Base-by-base conservation (phyloP, 495 filamentous ascomycete genomes). In the Talaromyces thailandensis region DNA sequence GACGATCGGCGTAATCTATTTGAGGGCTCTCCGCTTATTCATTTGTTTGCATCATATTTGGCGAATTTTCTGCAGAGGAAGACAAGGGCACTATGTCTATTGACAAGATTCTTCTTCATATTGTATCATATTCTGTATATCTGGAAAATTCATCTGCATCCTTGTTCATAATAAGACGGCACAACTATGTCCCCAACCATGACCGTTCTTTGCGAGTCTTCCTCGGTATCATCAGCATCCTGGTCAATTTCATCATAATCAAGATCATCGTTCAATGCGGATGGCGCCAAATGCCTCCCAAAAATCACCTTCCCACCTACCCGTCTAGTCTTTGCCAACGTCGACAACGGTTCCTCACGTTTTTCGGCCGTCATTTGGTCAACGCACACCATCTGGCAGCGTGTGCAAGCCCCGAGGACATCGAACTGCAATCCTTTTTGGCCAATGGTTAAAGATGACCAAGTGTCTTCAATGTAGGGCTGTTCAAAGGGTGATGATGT, bases 311-410 rank as follows among this genome's bases (percentile, higher is more conserved):
- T 91, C 0, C 92, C 90, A 32, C 88, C 85, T 31, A 90, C 82
- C 63, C 90, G 82, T 63, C 93, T 80, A 1, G 91, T 96, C 73
- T 94, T 96, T 0, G 87, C 86, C 29, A 98, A 75, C 1, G 92
- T 96, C 1, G 90, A 83, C 71, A 94, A 95, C 0, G 94, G 94
- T 70, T 97, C 93, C 63, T 90, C 84, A 45, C 86, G 82, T 71
- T 85, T 88, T 53, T 84, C 80, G 0, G 86, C 93, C 5, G 89
- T 95, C 18, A 86, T 74, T 67, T 96, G 94, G 64, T 98, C 86
- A 51, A 97, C 83, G 69, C 93, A 97, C 12, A 98, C 88, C 91
- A 98, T 96, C 67, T 96, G 92, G 64, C 94, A 98, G 16, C 94
- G 76, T 37, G 92, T 82, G 68, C 94, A 98, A 21, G 86, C 81